Base-by-base conservation (phyloP, 2,329 filamentous ascomycete species). In the Aspergillus terreus region DNA sequence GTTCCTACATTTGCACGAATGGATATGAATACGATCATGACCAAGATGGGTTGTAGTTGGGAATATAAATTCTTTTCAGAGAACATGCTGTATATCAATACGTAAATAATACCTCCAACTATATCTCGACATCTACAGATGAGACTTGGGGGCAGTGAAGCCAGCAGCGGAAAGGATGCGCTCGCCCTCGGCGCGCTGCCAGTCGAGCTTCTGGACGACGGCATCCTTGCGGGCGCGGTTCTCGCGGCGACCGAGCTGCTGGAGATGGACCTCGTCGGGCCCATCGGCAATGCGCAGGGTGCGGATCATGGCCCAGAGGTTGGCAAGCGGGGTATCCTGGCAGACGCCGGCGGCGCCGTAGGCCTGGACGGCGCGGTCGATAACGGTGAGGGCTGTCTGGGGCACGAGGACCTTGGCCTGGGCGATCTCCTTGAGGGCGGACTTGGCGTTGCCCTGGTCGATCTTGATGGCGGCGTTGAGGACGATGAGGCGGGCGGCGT, bases 391-490 rank as follows among this genome's bases (percentile, higher is more conserved):
- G 1, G 89, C 86, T 64, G 86, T 90, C 65, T 84, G 80, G 0
- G 94, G 94, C 7, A 95, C 87, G 15, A 96, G 82, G 0, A 97
- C 86, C 80, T 99, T 99, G 59, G 94, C 92, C 75, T 96, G 83
- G 23, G 92, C 92, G 61, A 99, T 99, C 72, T 97, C 90, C 71
- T 87, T 90, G 55, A 96, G 82, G 0, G 92, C 90, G 58, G 85
- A 83, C 78, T 97, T 97, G 62, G 94, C 88, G 60, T 92, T 87
- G 17, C 85, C 82, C 60, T 88, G 82, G 74, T 99, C 94, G 77
- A 99, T 97, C 76, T 90, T 90, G 72, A 95, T 87, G 54, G 94
- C 94, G 1, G 94, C 94, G 73, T 97, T 96, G 58, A 96, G 84
- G 6, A 97, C 94, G 38, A 94, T 75, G 10, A 99, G 82, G 33